Evolutionary conservation across 305 asterid species (phyloP).

Genomic region (Fraxinus albicans): DNA sequence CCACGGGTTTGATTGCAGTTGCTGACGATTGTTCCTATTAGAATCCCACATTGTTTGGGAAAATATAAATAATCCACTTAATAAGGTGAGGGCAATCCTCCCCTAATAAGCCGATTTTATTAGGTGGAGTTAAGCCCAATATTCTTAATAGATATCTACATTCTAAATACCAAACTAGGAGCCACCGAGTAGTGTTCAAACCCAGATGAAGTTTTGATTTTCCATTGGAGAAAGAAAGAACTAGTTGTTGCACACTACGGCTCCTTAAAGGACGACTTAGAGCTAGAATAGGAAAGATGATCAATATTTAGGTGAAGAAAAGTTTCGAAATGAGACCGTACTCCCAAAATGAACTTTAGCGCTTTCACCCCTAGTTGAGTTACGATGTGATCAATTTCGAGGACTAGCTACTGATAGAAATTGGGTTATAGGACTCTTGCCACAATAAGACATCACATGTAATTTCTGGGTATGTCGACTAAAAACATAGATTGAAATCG

Average conservation of each 20-base stretch:
- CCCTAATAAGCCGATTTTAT: too few species aligned
- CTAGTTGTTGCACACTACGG: not conserved
- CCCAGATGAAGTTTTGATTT: not conserved
- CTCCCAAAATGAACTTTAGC: not conserved
- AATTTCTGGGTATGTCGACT: not conserved
- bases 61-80: too few species aligned
- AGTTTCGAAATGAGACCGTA: not conserved
- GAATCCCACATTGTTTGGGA: too few species aligned
- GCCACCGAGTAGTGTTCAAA: not conserved
- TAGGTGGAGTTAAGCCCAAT: too few species aligned
- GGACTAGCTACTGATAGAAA: not conserved
- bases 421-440: not conserved
- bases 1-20: too few species aligned
- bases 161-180: not conserved
- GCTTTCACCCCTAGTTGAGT: not conserved
- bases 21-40: too few species aligned
- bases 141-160: too few species aligned
- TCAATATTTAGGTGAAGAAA: not conserved
- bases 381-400: not conserved
- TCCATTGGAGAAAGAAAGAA: not conserved
- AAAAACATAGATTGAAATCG: not conserved
- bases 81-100: too few species aligned
- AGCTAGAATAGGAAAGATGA: not conserved
- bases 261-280: not conserved
- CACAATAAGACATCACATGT: not conserved